Evolutionary conservation across 805 yeast genomes (phyloP).

Genomic region (Metschnikowia cerradonensis): DNA sequence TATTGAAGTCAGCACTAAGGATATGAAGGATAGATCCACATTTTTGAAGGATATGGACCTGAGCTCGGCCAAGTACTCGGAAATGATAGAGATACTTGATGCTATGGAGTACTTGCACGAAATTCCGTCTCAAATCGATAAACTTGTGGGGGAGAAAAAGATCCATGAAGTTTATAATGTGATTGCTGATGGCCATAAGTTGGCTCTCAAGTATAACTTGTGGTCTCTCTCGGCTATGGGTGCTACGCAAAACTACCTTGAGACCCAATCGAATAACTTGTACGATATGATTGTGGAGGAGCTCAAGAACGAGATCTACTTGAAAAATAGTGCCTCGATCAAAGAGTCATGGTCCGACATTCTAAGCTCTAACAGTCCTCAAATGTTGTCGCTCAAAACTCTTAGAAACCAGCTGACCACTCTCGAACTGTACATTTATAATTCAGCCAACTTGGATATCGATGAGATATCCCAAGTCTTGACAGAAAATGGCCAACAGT

Average conservation of each 20-base stretch:
- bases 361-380: constrained; percentile 29
- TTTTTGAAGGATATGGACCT: constrained; percentile 61
- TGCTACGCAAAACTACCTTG: constrained; percentile 48
- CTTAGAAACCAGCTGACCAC: constrained; percentile 33
- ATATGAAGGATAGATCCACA: constrained; percentile 52
- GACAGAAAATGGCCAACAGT: constrained; percentile 28
- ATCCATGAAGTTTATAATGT: constrained; percentile 62
- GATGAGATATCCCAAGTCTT: constrained; percentile 43
- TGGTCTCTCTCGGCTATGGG: constrained; percentile 57
- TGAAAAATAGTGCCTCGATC: constrained; percentile 30
- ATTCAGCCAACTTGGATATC: constrained; percentile 56
- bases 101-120: constrained; percentile 57
- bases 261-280: constrained; percentile 54
- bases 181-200: constrained; percentile 39
- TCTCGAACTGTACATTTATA: constrained; percentile 52
- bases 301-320: constrained; percentile 62
- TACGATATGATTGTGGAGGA: constrained; percentile 77
- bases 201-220: constrained; percentile 49
- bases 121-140: constrained; percentile 63
- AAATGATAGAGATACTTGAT: constrained; percentile 66
- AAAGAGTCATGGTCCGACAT: constrained; percentile 15
- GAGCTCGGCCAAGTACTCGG: constrained; percentile 57
- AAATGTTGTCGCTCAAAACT: constrained; percentile 32
- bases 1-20: constrained; percentile 46
- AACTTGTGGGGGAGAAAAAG: constrained; percentile 61